Evolutionary conservation across 306 rosid genomes (phyloP).

Genomic region (Cercis canadensis): DNA sequence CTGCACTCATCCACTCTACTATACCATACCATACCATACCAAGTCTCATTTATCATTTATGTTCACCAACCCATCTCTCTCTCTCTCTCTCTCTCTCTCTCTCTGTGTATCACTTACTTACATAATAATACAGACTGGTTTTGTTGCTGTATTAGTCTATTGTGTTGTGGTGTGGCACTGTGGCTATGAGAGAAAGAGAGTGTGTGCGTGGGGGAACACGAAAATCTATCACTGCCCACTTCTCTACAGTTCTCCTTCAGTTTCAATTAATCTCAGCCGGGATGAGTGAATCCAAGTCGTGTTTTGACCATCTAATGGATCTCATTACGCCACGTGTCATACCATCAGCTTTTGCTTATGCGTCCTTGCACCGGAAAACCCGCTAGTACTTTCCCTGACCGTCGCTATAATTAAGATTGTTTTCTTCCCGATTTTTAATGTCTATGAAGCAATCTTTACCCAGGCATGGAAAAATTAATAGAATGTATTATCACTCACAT

Average conservation of each 20-base stretch:
- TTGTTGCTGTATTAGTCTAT: too few relatives aligned
- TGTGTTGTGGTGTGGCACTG: not conserved
- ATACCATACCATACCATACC: constrained; percentile 5
- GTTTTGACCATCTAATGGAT: constrained; percentile 55
- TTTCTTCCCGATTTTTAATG: constrained; percentile 24
- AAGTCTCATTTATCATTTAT: constrained; percentile 45
- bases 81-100: constrained; percentile 35
- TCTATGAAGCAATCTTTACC: constrained; percentile 28
- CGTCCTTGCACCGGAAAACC: constrained; percentile 91
- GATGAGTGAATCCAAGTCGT: constrained; percentile 36
- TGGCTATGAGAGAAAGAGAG: constrained; percentile 10
- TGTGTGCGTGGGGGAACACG: constrained; percentile 54
- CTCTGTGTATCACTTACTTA: constrained; percentile 30
- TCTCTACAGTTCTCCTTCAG: constrained; percentile 65
- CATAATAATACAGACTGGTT: constrained; percentile 37
- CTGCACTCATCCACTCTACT: constrained; percentile 67
- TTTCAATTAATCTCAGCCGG: constrained; percentile 56
- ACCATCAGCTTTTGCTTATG: constrained; percentile 62
- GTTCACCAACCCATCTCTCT: constrained; percentile 35
- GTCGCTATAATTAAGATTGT: constrained; percentile 42
- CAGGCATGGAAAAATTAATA: constrained; percentile 26
- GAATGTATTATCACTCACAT: not conserved
- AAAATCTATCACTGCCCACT: constrained; percentile 56
- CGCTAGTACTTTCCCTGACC: constrained; percentile 76
- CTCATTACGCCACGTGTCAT: constrained; percentile 52